Conservation (phyloP, 2,329 filamentous ascomycete species). For the Sclerotinia borealis region DNA sequence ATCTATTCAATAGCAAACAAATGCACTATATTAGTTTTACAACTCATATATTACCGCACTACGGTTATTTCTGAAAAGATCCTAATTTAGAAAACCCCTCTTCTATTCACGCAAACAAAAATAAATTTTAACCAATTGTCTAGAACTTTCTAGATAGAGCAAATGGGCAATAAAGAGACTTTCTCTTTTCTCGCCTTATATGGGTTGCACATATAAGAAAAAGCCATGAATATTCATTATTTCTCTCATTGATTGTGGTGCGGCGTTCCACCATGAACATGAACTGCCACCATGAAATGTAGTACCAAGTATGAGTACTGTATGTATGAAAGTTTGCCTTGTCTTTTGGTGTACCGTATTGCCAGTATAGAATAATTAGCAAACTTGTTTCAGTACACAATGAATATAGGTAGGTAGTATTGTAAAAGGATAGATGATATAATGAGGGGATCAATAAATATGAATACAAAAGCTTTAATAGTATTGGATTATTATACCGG, state of each 20-base stretch:
- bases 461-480: neutral
- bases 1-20: neutral
- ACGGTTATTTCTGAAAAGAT: neutral
- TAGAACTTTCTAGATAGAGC: slow-evolving; percentile 3
- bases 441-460: too few species aligned
- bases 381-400: too few species aligned
- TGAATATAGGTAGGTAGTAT: too few species aligned
- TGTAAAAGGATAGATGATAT: too few species aligned
- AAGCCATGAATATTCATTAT: too few species aligned
- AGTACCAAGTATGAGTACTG: neutral
- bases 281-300: neutral
- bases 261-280: too few species aligned
- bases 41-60: neutral
- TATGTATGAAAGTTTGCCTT: neutral
- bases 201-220: too few species aligned
- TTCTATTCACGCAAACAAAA: neutral
- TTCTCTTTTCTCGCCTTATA: neutral
- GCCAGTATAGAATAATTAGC: neutral
- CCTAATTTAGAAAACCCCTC: neutral
- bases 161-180: neutral
- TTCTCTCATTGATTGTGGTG: too few species aligned
- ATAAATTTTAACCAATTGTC: neutral
- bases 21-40: neutral
- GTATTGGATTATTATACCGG: too few species aligned
- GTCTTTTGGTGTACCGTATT: neutral